Evolutionary conservation across 306 rosid genomes (phyloP), one percentile per base, ranked within the genome.

Genomic region (Quercus dentata): DNA sequence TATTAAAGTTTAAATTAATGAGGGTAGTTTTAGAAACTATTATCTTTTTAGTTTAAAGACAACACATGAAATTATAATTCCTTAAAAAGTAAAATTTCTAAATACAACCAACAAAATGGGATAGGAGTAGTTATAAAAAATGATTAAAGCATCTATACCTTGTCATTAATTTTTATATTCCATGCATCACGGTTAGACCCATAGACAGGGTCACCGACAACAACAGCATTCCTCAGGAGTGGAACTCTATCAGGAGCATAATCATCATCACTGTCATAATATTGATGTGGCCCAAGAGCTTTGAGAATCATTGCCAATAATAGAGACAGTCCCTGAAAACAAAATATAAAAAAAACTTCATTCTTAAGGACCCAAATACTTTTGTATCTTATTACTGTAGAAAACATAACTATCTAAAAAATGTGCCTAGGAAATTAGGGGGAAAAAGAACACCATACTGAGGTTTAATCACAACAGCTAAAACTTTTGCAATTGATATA

Each of bases 191-290:
- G 82, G 61, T 82, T 91, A 30, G 78, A 78, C 19, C 87, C 88
- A 81, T 88, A 87, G 46, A 79, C 85, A 71, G 89, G 90, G 73
- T 91, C 94, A 57, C 91, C 86, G 49, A 82, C 81, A 75, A 88
- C 92, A 83, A 44, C 81, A 74, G 92, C 84, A 79, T 89, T 89
- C 69, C 79, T 87, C 76, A 92, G 85, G 69, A 92, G 97, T 18
- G 97, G 92, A 83, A 81, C 88, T 70, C 92, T 83, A 31, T 84
- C 97, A 15, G 94, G 70, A 71, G 63, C 52, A 85, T 89, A 84
- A 3, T 94, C 98, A 55, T 94, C 94, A 69, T 90, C 97, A 67
- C 94, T 90, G 27, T 94, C 97, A 75, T 92, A 89, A 75, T 79
- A 80, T 70, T 73, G 91, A 87, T 83, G 90, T 1, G 93, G 90